Evolutionary conservation across 129 eudicot species (phyloP), one percentile per base, ranked within the genome.

Genomic region (Chrysanthemum lavandulifolium): DNA sequence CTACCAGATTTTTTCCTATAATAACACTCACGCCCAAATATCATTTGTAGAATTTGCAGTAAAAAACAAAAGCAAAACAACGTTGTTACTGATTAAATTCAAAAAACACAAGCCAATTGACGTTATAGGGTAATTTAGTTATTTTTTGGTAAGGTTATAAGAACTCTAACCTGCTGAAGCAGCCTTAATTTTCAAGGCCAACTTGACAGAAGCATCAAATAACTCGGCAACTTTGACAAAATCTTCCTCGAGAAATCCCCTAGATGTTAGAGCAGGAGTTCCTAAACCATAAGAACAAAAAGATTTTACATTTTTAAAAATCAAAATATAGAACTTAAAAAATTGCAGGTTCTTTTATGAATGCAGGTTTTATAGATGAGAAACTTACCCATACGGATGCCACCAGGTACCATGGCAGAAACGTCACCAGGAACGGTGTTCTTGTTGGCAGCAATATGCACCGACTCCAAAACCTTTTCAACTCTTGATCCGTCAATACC

Each of bases 321-420:
- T 25, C 18, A 5, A 61, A 36, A 15, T 4, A 15, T 33, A 40
- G 9, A 33, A 36, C 27, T n/a, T 49, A 36, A 19, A 19, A 69
- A 6, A 33, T 31, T 0, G 36, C 4, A 31, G 36, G 36, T 3
- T 31, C 36, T 31, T 31, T 31, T 33, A 61, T 58, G 12, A 40
- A 56, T 5, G 27, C 27, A n/a, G 33, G 27, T 33, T 61, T 31
- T 36, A 61, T 19, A 64, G 69, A 68, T 14, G 11, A 61, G 47
- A 51, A 61, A 51, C 78, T 71, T 84, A 91, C 97, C 97, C 97
- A 91, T 91, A 4, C 96, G 91, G 51, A 91, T 91, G 79, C 97
- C 97, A 29, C 97, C 97, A 79, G 97, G 97, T 55, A 91, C 90
- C 96, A 91, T 88, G 77, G 97, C 97, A 69, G 97, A 91, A 48